Base-by-base conservation (phyloP, 768 basidiomycete species). In the Trametes elegans region DNA sequence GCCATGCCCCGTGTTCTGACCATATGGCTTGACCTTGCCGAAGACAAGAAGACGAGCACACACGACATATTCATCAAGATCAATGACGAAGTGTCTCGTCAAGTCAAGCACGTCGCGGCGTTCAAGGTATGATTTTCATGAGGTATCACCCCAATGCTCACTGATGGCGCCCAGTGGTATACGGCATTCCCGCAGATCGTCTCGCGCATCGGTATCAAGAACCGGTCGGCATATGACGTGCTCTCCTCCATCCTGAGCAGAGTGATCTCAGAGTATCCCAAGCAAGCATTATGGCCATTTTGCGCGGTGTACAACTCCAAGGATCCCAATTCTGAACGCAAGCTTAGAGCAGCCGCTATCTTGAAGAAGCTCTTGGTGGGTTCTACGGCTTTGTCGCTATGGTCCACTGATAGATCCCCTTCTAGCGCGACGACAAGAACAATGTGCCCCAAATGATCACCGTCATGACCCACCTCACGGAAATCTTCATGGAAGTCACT, bases 171-270 rank as follows among this genome's bases (percentile, higher is more conserved):
- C 14, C 42, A 98, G 94, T 98, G 96, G 93, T 89, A 85, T 62
- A 94, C 90, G 0, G 95, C 93, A 1, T 95, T 98, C 59, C 94
- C 95, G 3, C 97, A 98, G 75, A 91, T 98, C 48, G 93, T 95
- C 13, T 98, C 96, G 13, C 84, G 97, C 7, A 87, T 99, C 28
- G 88, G 87, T 11, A 91, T 97, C 60, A 71, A 69, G 4, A 87
- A 90, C 62, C 59, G 70, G 10, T 75, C 74, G 1, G 86, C 93
- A 3, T 86, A 81, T 65, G 69, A 66, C 0, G 69, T 84, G 3
- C 72, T 99, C 19, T 75, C 79, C 2, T 71, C 67, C 42, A 79
- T 98, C 29, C 93, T 98, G 50, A 70, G 74, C 14, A 73, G 68
- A 16, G 90, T 98, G 26, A 77, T 98, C n/a, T 72, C 76, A 49